A percentile compares a stretch with the other conserved stretches of the same genome.
These are phyloP conservation scores for Colletotrichum sp. DNA, from an alignment of 2,329 filamentous ascomycete genomes.

Conservation along the genomic window DNA sequence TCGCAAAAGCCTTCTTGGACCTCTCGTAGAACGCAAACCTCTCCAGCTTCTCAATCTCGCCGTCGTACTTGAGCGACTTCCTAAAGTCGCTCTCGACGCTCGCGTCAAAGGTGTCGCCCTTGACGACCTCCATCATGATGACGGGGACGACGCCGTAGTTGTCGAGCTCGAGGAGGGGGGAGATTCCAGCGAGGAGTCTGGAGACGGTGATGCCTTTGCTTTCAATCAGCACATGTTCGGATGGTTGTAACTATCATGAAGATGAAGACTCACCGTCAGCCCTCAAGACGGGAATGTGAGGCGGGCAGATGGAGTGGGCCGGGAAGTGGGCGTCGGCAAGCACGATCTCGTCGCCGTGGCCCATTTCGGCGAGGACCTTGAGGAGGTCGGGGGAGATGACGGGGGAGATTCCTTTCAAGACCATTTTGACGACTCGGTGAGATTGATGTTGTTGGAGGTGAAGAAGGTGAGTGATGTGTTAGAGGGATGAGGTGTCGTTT, in stretches of 20 bases:
- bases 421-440: not conserved
- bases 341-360: conserved; percentile 16
- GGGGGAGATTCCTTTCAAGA: conserved; percentile 13
- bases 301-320: conserved; percentile 17
- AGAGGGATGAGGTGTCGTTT: not conserved
- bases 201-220: conserved; percentile 12
- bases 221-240: too few relatives aligned
- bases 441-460: not conserved
- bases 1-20: conserved; percentile 13
- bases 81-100: conserved; percentile 16
- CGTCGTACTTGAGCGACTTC: conserved; percentile 1
- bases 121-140: conserved; percentile 19
- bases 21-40: conserved; percentile 14
- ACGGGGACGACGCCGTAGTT: conserved; percentile 18
- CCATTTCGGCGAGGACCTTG: conserved; percentile 21
- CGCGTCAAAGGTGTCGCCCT: conserved; percentile 15
- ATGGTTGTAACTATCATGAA: too few relatives aligned
- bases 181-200: conserved; percentile 5
- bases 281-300: conserved; percentile 10
- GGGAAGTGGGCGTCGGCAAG: conserved; percentile 18
- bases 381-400: conserved; percentile 18
- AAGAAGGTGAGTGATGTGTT: not conserved
- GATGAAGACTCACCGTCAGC: conserved; percentile 3
- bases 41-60: conserved; percentile 17
- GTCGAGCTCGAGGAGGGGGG: conserved; percentile 16